phyloP scores from a whole-genome alignment of 2,329 filamentous ascomycete species.

The Clonostachys rhizophaga region DNA sequence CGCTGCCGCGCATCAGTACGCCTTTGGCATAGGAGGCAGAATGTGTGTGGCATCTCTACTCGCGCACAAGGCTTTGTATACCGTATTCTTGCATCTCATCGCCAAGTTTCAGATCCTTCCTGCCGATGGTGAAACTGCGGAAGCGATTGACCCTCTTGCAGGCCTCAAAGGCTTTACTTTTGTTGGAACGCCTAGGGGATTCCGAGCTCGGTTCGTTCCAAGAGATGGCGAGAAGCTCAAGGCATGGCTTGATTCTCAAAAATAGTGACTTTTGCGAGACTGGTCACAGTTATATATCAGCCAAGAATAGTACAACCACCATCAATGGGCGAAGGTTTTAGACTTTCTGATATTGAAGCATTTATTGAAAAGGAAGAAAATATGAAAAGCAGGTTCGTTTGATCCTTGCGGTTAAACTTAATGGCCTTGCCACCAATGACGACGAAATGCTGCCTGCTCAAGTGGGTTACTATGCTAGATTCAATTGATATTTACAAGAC shows the following conservation, averaged over 20 bases:
- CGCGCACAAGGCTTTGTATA: slow-evolving; percentile 48
- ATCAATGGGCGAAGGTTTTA: too few species aligned
- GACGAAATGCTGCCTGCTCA: too few species aligned
- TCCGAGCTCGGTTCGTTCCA: slow-evolving; percentile 7
- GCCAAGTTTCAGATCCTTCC: slow-evolving; percentile 40
- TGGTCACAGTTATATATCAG: too few species aligned
- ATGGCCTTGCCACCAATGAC: too few species aligned
- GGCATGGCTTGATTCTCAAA: slow-evolving; percentile 1
- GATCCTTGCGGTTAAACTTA: too few species aligned
- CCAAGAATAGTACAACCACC: too few species aligned
- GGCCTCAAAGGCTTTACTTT: slow-evolving; percentile 7
- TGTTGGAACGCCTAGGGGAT: slow-evolving; percentile 7
- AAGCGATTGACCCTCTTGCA: slow-evolving; percentile 12
- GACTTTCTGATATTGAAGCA: too few species aligned
- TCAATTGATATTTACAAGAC: too few species aligned
- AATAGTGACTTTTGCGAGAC: slow-evolving; percentile 6
- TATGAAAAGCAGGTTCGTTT: too few species aligned
- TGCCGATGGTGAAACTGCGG: slow-evolving; percentile 4
- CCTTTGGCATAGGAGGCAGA: slow-evolving; percentile 46
- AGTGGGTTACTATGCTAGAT: too few species aligned
- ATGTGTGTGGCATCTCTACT: slow-evolving; percentile 51
- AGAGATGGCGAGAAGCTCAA: slow-evolving; percentile 2
- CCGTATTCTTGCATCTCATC: slow-evolving; percentile 44
- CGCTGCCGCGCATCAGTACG: slow-evolving; percentile 40
- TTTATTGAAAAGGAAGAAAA: too few species aligned